Conservation (phyloP, 1,284 basidiomycete species). For the Cystobasidium slooffiae region DNA sequence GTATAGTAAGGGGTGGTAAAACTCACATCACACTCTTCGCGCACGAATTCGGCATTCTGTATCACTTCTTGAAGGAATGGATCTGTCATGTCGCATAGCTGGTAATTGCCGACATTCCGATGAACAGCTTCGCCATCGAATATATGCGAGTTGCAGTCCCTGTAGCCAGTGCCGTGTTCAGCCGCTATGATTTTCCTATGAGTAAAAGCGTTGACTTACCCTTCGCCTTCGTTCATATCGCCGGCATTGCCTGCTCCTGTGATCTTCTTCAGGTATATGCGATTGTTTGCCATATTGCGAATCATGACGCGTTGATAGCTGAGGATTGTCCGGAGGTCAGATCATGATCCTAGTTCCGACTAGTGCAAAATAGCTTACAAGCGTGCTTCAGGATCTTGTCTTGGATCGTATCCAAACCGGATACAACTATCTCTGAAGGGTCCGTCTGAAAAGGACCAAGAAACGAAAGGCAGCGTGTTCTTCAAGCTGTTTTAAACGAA, state of each 20-base stretch:
- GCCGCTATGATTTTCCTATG: background rate
- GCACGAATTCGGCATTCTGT: constrained; percentile 68
- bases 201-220: background rate
- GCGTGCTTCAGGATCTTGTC: constrained; percentile 70
- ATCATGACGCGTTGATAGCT: constrained; percentile 53
- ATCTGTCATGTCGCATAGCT: constrained; percentile 88
- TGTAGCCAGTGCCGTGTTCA: background rate
- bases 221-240: background rate
- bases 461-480: constrained; percentile 59
- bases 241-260: constrained; percentile 10
- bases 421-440: constrained; percentile 91
- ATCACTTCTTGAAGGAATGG: constrained; percentile 78
- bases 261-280: constrained; percentile 41
- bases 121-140: constrained; percentile 83
- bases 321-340: background rate
- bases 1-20: too few species aligned
- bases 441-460: constrained; percentile 89
- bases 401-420: constrained; percentile 85
- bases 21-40: constrained; percentile 72
- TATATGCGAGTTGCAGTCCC: constrained; percentile 65
- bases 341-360: background rate
- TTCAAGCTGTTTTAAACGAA: constrained; percentile 56
- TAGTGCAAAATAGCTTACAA: constrained; percentile 64
- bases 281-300: constrained; percentile 49
- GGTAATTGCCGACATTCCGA: constrained; percentile 85